Conservation (phyloP, 108 stramenopile species). For the Cyclotella atomus region DNA sequence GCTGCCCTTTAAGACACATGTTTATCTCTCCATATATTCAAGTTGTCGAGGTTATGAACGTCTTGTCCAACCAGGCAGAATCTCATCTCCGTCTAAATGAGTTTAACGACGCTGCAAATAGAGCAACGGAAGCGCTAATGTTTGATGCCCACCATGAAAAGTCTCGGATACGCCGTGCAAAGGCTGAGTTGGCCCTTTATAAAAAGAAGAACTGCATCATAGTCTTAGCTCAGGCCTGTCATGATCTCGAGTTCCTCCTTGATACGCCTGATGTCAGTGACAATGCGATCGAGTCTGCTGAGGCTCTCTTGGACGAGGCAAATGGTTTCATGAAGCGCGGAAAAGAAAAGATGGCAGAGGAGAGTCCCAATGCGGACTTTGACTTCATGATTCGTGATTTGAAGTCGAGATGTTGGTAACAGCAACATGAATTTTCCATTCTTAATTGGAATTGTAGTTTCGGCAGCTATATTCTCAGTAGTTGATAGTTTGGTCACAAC, state of each 20-base stretch:
- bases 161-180: not conserved
- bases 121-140: not conserved
- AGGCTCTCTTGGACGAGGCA: not conserved
- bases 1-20: not conserved
- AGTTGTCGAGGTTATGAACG: not conserved
- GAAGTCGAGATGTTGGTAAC: not conserved
- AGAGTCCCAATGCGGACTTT: not conserved
- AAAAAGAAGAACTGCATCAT: not conserved
- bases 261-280: not conserved
- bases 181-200: not conserved
- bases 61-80: not conserved
- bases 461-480: slow-evolving; percentile 64
- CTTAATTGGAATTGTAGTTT: slow-evolving; percentile 64
- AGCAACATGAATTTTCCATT: too few species aligned
- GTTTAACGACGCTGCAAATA: not conserved
- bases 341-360: not conserved
- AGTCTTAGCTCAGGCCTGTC: not conserved
- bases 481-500: slow-evolving; percentile 79
- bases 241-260: not conserved
- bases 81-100: not conserved
- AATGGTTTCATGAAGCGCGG: not conserved
- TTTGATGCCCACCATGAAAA: not conserved
- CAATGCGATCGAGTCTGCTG: not conserved
- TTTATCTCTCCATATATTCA: not conserved
- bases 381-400: not conserved